These are phyloP conservation scores for Ascochyta koolunga DNA, from an alignment of 2,329 filamentous ascomycete species.

Conservation along the genomic window DNA sequence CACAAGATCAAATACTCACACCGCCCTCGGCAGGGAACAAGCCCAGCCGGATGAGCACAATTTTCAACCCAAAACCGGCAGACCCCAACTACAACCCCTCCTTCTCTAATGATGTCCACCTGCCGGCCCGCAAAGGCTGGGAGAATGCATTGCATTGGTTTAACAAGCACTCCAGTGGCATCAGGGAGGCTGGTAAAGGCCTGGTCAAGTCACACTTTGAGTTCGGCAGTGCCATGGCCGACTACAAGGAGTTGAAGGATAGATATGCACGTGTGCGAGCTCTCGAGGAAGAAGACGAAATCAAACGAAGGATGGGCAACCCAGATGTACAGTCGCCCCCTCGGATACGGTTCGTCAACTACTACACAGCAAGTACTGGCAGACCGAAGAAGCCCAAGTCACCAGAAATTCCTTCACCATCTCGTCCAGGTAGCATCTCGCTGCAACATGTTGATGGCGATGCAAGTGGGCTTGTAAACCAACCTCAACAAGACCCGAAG, in stretches of 20 bases:
- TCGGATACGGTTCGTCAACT: conserved; percentile 82
- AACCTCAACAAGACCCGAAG: conserved; percentile 16
- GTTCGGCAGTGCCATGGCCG: conserved; percentile 80
- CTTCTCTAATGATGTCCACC: conserved; percentile 74
- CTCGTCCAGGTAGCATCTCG: neutral
- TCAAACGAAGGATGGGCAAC: conserved; percentile 37
- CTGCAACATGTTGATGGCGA: conserved; percentile 8
- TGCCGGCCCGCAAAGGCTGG: conserved; percentile 73
- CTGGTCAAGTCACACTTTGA: conserved; percentile 82
- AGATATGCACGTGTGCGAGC: conserved; percentile 73
- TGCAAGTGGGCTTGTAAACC: conserved; percentile 15
- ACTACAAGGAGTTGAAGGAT: conserved; percentile 71
- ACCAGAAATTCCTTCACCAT: conserved; percentile 28
- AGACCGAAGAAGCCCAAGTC: conserved; percentile 55
- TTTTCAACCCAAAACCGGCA: conserved; percentile 45
- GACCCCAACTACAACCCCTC: conserved; percentile 76
- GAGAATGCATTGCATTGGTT: conserved; percentile 74
- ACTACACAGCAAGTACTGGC: conserved; percentile 86
- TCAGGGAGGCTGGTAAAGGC: conserved; percentile 72
- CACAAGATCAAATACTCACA: conserved; percentile 31
- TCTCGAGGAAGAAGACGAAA: conserved; percentile 72
- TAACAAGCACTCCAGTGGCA: conserved; percentile 77
- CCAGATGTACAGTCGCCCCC: conserved; percentile 45
- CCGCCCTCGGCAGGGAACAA: conserved; percentile 20
- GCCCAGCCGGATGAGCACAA: conserved; percentile 43